phyloP scores from a whole-genome alignment of 306 rosid species.

The Pterocarpus macrocarpus region DNA sequence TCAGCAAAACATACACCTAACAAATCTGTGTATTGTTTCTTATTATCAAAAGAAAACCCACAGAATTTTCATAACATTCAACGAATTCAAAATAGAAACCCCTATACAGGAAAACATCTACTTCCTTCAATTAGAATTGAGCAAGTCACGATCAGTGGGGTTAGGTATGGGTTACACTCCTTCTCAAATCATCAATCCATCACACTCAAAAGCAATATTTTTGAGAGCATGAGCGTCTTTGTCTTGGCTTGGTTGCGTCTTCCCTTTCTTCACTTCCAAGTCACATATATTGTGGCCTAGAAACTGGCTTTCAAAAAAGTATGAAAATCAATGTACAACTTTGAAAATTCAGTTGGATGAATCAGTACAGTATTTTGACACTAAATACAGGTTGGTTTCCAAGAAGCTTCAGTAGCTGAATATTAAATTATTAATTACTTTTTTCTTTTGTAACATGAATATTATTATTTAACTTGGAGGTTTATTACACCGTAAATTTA shows the following conservation, averaged over 20 bases:
- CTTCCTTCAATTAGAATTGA: slow-evolving; percentile 3
- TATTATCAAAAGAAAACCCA: not conserved
- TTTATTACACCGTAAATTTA: not conserved
- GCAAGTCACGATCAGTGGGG: slow-evolving; percentile 28
- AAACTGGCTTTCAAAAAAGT: not conserved
- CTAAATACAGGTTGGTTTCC: slow-evolving; percentile 4
- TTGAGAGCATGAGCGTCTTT: not conserved
- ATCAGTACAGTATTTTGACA: not conserved
- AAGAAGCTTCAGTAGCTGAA: not conserved
- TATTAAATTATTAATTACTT: not conserved
- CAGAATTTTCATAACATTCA: not conserved
- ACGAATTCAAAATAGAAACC: slow-evolving; percentile 6
- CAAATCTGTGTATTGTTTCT: not conserved
- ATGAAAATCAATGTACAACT: not conserved
- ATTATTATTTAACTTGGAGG: not conserved
- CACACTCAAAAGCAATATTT: slow-evolving; percentile 29
- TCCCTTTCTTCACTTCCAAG: slow-evolving; percentile 51
- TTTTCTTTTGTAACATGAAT: not conserved
- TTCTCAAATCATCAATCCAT: slow-evolving; percentile 32
- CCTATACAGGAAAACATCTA: slow-evolving; percentile 4
- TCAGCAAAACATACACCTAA: not conserved
- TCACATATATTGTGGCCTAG: slow-evolving; percentile 10
- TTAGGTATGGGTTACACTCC: slow-evolving; percentile 50
- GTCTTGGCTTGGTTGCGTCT: slow-evolving; percentile 39
- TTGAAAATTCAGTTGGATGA: not conserved